Conservation (phyloP, 2,329 filamentous ascomycete genomes). For the Exophiala mesophila region DNA sequence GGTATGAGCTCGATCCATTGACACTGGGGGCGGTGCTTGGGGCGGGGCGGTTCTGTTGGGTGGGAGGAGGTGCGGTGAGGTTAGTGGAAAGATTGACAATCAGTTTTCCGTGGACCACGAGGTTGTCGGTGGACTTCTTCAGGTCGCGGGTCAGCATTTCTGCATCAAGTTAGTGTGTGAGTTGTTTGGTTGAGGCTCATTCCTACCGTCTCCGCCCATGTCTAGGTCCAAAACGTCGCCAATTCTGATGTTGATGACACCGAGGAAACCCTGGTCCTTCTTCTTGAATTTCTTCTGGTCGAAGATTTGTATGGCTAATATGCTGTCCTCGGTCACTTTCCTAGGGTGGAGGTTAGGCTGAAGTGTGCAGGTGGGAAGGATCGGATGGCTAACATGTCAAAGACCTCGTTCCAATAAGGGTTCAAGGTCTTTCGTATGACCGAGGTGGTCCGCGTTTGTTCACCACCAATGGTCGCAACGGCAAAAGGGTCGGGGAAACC, state of each 20-base stretch:
- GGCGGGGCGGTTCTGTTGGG: slow-evolving; percentile 21
- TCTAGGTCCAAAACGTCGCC: slow-evolving; percentile 91
- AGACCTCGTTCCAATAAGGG: slow-evolving; percentile 99
- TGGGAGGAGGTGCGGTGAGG: slow-evolving; percentile 49
- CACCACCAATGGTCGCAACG: slow-evolving; percentile 92
- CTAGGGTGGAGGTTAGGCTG: slow-evolving; percentile 44
- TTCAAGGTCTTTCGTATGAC: slow-evolving; percentile 97
- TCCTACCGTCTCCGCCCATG: slow-evolving; percentile 79
- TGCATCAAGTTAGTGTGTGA: slow-evolving; percentile 29
- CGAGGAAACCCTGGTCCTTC: slow-evolving; percentile 98
- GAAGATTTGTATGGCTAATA: slow-evolving; percentile 96
- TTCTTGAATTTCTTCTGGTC: slow-evolving; percentile 99
- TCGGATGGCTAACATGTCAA: slow-evolving; percentile 75
- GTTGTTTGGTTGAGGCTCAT: too few species aligned
- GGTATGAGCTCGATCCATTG: slow-evolving; percentile 16
- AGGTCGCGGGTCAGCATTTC: slow-evolving; percentile 97
- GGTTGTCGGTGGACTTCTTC: slow-evolving; percentile 96
- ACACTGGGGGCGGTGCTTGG: slow-evolving; percentile 18
- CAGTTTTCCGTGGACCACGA: slow-evolving; percentile 95
- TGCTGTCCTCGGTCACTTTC: slow-evolving; percentile 87
- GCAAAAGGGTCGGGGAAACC: slow-evolving; percentile 97
- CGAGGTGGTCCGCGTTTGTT: slow-evolving; percentile 96
- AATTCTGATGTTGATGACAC: slow-evolving; percentile 94
- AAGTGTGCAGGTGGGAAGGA: background rate
- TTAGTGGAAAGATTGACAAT: slow-evolving; percentile 97